Percentiles rank a stretch among this genome's conserved stretches.
Evolutionary conservation across 768 basidiomycete genomes (phyloP).

Genomic region (Phallus indusiatus): DNA sequence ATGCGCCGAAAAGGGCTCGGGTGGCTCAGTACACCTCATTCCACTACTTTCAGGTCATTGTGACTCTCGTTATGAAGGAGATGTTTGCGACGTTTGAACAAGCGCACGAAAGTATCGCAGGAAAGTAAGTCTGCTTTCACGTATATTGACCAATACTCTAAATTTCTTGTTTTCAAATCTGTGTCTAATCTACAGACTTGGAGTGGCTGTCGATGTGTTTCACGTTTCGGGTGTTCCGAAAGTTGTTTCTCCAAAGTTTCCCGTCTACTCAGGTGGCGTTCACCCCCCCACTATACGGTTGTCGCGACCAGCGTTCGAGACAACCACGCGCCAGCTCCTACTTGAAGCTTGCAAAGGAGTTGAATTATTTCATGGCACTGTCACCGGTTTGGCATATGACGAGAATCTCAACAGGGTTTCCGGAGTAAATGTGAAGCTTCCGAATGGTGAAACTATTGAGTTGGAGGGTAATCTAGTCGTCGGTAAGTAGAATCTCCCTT

Average conservation of each 20-base stretch:
- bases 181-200: not conserved
- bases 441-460: not conserved
- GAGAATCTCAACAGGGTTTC: not conserved
- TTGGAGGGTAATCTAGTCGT: not conserved
- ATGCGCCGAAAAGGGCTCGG: not conserved
- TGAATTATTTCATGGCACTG: not conserved
- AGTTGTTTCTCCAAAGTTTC: not conserved
- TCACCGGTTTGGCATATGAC: not conserved
- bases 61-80: not conserved
- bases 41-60: slow-evolving; percentile 3
- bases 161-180: too few species aligned
- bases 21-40: slow-evolving; percentile 2
- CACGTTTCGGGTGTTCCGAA: not conserved
- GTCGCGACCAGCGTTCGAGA: slow-evolving; percentile 3
- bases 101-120: not conserved
- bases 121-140: not conserved
- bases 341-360: not conserved
- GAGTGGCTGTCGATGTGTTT: not conserved
- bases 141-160: not conserved
- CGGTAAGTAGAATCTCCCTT: not conserved
- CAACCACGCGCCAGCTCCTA: not conserved
- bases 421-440: not conserved
- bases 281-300: not conserved
- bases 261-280: not conserved
- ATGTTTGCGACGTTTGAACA: not conserved